Conservation (phyloP, 805 yeast genomes). For the Saccharomycopsis schoenii region DNA sequence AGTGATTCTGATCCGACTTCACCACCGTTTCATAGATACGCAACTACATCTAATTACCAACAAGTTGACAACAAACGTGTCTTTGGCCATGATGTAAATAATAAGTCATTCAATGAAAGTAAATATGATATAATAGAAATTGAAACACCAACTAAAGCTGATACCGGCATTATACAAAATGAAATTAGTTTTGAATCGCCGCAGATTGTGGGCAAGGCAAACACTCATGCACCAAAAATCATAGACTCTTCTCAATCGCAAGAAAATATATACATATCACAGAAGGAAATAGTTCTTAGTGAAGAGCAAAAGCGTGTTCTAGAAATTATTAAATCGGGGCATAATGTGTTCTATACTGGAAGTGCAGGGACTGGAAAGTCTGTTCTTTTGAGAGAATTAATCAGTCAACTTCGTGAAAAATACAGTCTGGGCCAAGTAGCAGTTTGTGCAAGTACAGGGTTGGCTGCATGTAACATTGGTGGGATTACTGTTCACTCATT, state of each 20-base stretch:
- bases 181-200: not conserved
- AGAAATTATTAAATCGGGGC: conserved; percentile 52
- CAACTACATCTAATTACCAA: not conserved
- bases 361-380: conserved; percentile 99
- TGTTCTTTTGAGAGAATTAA: conserved; percentile 58
- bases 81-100: not conserved
- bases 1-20: not conserved
- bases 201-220: not conserved
- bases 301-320: conserved; percentile 61
- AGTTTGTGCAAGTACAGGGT: conserved; percentile 77
- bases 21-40: not conserved
- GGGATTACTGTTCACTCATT: conserved; percentile 71
- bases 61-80: not conserved
- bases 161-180: not conserved
- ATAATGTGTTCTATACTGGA: conserved; percentile 83
- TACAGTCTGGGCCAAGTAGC: conserved; percentile 49
- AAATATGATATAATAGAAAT: not conserved
- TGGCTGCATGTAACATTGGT: conserved; percentile 76
- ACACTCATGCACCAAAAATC: not conserved
- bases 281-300: conserved; percentile 26
- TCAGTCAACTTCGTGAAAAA: conserved; percentile 38
- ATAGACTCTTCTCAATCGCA: conserved; percentile 2
- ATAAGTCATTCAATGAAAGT: not conserved
- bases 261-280: not conserved
- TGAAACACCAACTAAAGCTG: not conserved